Percentiles rank a stretch among this genome's conserved stretches.
Conservation (phyloP, 257 asterid species). For the Orobanche coerulescens region DNA sequence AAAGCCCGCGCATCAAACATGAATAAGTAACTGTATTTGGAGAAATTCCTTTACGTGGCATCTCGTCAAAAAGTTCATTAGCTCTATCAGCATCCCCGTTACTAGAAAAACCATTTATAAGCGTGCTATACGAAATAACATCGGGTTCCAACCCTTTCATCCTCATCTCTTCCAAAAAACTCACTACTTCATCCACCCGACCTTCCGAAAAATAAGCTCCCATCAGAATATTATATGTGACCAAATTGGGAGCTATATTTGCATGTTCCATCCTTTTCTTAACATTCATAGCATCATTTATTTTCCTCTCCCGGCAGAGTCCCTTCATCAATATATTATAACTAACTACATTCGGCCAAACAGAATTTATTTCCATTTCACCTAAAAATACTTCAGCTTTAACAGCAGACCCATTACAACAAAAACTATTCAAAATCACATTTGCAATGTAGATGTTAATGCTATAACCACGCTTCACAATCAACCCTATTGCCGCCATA, state of each 20-base stretch:
- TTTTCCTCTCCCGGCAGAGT: slow-evolving; percentile 45
- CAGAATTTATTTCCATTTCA: slow-evolving; percentile 34
- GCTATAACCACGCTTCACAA: slow-evolving; percentile 45
- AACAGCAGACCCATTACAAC: slow-evolving; percentile 35
- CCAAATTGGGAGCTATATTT: slow-evolving; percentile 30
- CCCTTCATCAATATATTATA: slow-evolving; percentile 58
- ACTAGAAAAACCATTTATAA: slow-evolving; percentile 45
- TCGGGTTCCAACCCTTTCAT: slow-evolving; percentile 39
- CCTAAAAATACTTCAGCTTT: slow-evolving; percentile 39
- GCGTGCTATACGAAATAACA: slow-evolving; percentile 33
- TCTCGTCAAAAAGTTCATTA: slow-evolving; percentile 40
- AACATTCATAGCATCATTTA: slow-evolving; percentile 39
- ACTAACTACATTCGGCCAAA: slow-evolving; percentile 42
- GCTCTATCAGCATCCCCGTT: slow-evolving; percentile 44
- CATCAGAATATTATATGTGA: slow-evolving; percentile 43
- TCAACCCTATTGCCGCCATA: slow-evolving; percentile 40
- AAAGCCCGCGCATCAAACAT: slow-evolving; percentile 46
- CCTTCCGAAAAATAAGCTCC: slow-evolving; percentile 41
- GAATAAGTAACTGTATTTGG: slow-evolving; percentile 49
- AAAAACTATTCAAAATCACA: slow-evolving; percentile 49
- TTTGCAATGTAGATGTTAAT: slow-evolving; percentile 38
- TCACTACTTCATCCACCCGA: slow-evolving; percentile 35
- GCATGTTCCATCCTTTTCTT: slow-evolving; percentile 50
- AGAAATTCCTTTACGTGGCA: slow-evolving; percentile 46
- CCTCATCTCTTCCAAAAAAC: slow-evolving; percentile 49